A percentile compares a stretch with the other conserved stretches of the same genome.
These are phyloP conservation scores for Trichophyton equinum DNA, from an alignment of 2,329 filamentous ascomycete genomes.

Conservation along the genomic window DNA sequence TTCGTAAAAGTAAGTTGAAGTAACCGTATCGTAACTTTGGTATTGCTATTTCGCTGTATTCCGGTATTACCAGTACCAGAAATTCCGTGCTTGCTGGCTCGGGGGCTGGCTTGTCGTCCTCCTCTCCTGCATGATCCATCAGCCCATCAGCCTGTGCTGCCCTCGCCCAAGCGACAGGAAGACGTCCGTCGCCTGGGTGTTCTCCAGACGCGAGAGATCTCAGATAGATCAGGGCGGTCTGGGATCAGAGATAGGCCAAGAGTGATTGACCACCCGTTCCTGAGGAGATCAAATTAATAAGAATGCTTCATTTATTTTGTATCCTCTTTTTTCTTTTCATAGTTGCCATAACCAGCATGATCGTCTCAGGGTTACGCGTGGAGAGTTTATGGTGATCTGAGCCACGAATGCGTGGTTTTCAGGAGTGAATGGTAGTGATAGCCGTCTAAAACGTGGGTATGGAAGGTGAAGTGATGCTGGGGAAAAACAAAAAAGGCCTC, in stretches of 20 bases:
- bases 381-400: background rate
- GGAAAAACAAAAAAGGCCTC: background rate
- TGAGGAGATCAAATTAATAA: background rate
- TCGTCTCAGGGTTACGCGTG: background rate
- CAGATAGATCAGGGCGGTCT: background rate
- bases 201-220: background rate
- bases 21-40: background rate
- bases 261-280: background rate
- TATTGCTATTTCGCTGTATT: background rate
- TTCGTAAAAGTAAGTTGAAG: background rate
- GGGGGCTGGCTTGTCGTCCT: background rate
- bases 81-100: too few species aligned
- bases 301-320: background rate
- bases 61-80: background rate
- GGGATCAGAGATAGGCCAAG: background rate
- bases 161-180: background rate
- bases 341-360: background rate
- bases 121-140: background rate
- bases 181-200: background rate
- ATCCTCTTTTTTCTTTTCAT: background rate
- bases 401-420: background rate
- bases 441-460: constrained; percentile 2
- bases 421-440: background rate
- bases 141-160: too few species aligned
- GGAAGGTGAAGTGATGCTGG: background rate